Base-by-base conservation (phyloP, 2,329 filamentous ascomycete species). In the Claviceps paspali region DNA sequence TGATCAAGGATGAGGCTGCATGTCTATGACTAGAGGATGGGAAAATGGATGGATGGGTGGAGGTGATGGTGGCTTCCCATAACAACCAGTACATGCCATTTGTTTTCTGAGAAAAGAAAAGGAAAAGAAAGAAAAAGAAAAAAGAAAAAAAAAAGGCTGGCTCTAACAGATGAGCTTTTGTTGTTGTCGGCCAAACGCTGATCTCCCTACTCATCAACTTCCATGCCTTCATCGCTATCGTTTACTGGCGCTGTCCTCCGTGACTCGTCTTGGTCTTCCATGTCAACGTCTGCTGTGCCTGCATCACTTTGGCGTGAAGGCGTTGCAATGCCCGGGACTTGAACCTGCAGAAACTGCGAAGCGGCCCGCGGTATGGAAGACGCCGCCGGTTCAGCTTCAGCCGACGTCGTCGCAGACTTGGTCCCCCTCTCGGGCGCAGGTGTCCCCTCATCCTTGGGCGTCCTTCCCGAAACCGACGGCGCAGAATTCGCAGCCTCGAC, bases 281-380 rank as follows among this genome's bases (percentile, higher is more conserved):
- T 79, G 28, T 69, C 67, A 17, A 69, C 61, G 49, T 80, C 76
- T 40, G 75, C 73, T 2, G 57, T 60, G 29, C 24, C 34, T 18
- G n/a, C 12, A 6, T 42, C 30, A 10, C 47, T 47, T 38, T 51
- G 49, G 3, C 52, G 53, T 2, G 53, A 51, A 7, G 41, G 39
- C 4, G 35, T 34, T 23, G 30, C 33, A 14, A 15, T 29, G 12
- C 35, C 39, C 9, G 42, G n/a, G n/a, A n/a, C n/a, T n/a, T n/a
- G 45, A 17, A 42, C 38, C 11, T 43, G 41, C 7, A 44, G 24
- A 33, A 33, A 27, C 21, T 42, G 42, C 14, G 29, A 35, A 9
- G 36, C 15, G 1, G 35, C 40, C 11, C 28, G 43, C 14, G 41
- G 30, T 18, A 38, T 30, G 6, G 35, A 38, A 4, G 33, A 23